Evolutionary conservation across 225 moss, liverwort and hornwort genomes (phyloP).

Genomic region (Polytrichum formosum): DNA sequence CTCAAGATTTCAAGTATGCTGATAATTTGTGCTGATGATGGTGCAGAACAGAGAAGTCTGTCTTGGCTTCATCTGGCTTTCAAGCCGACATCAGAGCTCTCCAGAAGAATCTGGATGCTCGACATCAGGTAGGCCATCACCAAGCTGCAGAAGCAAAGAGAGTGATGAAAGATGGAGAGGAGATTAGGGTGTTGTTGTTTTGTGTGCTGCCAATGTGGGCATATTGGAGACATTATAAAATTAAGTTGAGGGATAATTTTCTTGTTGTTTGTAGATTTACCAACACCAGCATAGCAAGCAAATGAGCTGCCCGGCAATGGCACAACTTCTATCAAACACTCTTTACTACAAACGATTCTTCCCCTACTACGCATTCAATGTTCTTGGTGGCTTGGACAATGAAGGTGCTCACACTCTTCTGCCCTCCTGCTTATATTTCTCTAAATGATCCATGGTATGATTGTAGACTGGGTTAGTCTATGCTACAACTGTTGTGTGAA

Average conservation of each 20-base stretch:
- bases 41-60: slow-evolving; percentile 75
- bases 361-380: slow-evolving; percentile 92
- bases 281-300: slow-evolving; percentile 95
- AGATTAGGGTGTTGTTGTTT: too few species aligned
- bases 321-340: slow-evolving; percentile 93
- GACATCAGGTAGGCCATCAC: slow-evolving; percentile 67
- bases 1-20: not conserved
- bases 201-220: too few species aligned
- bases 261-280: slow-evolving; percentile 45
- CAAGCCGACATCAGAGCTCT: slow-evolving; percentile 85
- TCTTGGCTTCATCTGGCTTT: slow-evolving; percentile 89
- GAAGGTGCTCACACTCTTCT: slow-evolving; percentile 46
- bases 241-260: not conserved
- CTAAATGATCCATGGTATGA: too few species aligned
- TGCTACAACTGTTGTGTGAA: too few species aligned
- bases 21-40: not conserved
- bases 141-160: not conserved
- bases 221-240: too few species aligned
- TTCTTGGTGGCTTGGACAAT: slow-evolving; percentile 87
- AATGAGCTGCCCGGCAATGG: slow-evolving; percentile 98
- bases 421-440: not conserved
- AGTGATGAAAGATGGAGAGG: too few species aligned
- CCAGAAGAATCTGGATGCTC: slow-evolving; percentile 84
- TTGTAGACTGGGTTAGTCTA: too few species aligned
- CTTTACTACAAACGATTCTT: slow-evolving; percentile 98